phyloP scores from a whole-genome alignment of 2,329 filamentous ascomycete species.

The Pestalotiopsis sp. region DNA sequence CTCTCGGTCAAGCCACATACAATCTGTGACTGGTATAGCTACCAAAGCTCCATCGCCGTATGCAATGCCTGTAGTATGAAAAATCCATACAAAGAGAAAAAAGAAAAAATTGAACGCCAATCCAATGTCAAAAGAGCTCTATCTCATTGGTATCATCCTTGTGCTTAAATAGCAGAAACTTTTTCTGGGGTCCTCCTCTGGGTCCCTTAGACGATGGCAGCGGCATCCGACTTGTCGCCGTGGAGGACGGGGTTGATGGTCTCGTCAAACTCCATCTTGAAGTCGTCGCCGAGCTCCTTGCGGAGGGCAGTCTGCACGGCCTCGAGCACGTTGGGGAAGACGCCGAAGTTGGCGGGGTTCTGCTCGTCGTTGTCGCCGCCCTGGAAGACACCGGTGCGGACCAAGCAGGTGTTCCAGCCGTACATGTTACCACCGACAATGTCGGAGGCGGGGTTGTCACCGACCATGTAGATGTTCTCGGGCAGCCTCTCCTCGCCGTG shows the following conservation, averaged over 20 bases:
- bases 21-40: not conserved
- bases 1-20: not conserved
- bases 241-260: conserved; percentile 69
- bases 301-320: conserved; percentile 68
- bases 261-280: conserved; percentile 74
- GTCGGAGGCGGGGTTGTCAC: conserved; percentile 74
- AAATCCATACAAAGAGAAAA: not conserved
- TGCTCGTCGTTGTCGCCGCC: conserved; percentile 75
- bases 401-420: conserved; percentile 79
- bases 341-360: conserved; percentile 77
- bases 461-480: conserved; percentile 75
- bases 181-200: not conserved
- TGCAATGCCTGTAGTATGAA: not conserved
- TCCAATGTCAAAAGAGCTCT: conserved; percentile 3
- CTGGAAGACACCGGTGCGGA: conserved; percentile 78
- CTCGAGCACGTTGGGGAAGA: conserved; percentile 73
- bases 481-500: conserved; percentile 73
- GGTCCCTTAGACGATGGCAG: conserved; percentile 34
- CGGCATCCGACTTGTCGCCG: conserved; percentile 49
- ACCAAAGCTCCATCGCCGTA: not conserved
- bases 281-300: conserved; percentile 74
- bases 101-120: not conserved
- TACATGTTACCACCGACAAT: conserved; percentile 81
- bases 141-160: conserved; percentile 6
- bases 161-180: not conserved